Evolutionary conservation across 1,284 basidiomycete species (phyloP), one percentile per base, ranked within the genome.

Genomic region (Waitea zeae): DNA sequence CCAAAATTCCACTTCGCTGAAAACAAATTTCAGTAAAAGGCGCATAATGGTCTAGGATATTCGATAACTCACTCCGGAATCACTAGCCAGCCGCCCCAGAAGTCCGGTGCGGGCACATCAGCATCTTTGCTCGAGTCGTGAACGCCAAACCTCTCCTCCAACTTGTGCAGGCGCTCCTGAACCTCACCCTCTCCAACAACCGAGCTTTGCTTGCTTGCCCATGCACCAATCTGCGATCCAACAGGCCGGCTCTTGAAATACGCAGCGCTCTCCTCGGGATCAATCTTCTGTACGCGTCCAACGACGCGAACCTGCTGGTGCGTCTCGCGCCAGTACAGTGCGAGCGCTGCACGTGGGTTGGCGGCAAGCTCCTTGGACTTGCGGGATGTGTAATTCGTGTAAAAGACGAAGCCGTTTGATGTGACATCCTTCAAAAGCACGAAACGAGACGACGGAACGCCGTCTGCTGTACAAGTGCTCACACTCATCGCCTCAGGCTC

Each of bases 51-150:
- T 6, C 36, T 12, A 3, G 4, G n/a, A n/a, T n/a, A n/a, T n/a
- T n/a, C n/a, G n/a, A n/a, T 7, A 9, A 67, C 77, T 53, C 54
- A 92, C 82, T 70, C 70, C 12, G 95, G 95, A 5, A 96, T 64
- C 27, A 99, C 68, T 44, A 92, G 67, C 77, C 86, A 96, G 2
- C 93, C 93, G 38, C 93, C 93, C 95, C 95, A 99, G 54, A 86
- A 86, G 5, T 84, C 78, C 1, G 93, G 95, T 31, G 81, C 61
- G 0, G 86, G 81, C 6, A 96, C 63, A 34, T 74, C 58, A 2
- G 42, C 58, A 4, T 58, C 55, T 20, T 49, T n/a, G n/a, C 42
- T 33, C 62, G 56, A 9, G 44, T 52, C 30, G n/a, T 61, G 60
- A 6, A 67, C 59, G 12, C 60, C 62, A 46, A 88, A 89, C 27